These are phyloP conservation scores for Incumbomyces delicatus DNA, from an alignment of 2,329 filamentous ascomycete species.

Conservation along the genomic window DNA sequence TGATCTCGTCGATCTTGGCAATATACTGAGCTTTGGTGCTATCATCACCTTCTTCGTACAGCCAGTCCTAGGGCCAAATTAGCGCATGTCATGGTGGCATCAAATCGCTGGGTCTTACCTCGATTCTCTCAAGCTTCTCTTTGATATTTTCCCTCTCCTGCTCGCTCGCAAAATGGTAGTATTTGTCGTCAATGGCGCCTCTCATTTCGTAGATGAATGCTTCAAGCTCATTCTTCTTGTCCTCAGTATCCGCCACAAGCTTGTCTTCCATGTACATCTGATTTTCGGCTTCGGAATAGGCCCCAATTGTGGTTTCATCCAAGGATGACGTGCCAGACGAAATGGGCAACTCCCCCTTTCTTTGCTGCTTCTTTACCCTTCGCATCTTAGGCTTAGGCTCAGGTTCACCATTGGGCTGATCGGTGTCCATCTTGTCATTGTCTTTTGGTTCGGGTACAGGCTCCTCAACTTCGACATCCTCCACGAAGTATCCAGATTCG, in stretches of 20 bases:
- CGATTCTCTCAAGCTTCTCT: slow-evolving; percentile 69
- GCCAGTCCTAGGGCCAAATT: slow-evolving; percentile 66
- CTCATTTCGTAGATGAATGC: slow-evolving; percentile 94
- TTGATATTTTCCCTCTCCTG: slow-evolving; percentile 85
- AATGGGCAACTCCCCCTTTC: slow-evolving; percentile 90
- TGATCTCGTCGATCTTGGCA: slow-evolving; percentile 92
- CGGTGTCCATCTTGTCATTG: slow-evolving; percentile 76
- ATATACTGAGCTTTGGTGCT: slow-evolving; percentile 87
- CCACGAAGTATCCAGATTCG: slow-evolving; percentile 94
- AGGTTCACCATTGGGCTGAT: slow-evolving; percentile 50
- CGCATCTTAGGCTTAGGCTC: slow-evolving; percentile 72
- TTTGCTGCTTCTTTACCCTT: slow-evolving; percentile 98
- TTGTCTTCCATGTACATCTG: slow-evolving; percentile 97
- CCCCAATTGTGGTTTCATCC: slow-evolving; percentile 56
- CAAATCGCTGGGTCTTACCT: slow-evolving; percentile 53
- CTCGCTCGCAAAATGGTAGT: slow-evolving; percentile 77
- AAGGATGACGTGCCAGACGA: slow-evolving; percentile 72
- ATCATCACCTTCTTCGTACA: slow-evolving; percentile 95
- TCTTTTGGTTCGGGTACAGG: slow-evolving; percentile 70
- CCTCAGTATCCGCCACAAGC: slow-evolving; percentile 92
- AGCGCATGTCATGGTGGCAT: slow-evolving; percentile 8
- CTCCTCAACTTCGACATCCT: slow-evolving; percentile 95
- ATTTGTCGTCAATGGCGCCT: slow-evolving; percentile 88
- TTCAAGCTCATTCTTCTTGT: slow-evolving; percentile 99
- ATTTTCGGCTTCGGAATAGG: slow-evolving; percentile 70